Conservation (phyloP, 2,329 filamentous ascomycete species). For the Fusarium sambucinum region DNA sequence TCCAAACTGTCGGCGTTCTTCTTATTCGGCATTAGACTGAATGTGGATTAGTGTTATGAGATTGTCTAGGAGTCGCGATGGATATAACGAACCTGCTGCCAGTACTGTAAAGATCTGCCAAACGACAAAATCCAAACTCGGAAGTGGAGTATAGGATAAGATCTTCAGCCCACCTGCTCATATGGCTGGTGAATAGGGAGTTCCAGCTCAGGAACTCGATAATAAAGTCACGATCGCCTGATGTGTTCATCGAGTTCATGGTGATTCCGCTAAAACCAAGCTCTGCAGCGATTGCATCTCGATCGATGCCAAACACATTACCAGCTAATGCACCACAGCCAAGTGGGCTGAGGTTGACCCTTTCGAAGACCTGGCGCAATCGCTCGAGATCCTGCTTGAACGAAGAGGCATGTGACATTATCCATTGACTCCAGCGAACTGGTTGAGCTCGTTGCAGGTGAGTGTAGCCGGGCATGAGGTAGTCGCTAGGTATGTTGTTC, state of each 20-base stretch:
- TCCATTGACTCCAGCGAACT: constrained; percentile 42
- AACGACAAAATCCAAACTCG: constrained; percentile 41
- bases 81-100: constrained; percentile 22
- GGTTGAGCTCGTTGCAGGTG: constrained; percentile 47
- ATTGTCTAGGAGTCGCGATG: background rate
- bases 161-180: constrained; percentile 79
- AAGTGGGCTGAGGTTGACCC: constrained; percentile 47
- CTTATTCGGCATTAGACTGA: constrained; percentile 40
- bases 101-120: constrained; percentile 44
- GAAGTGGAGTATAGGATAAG: constrained; percentile 67
- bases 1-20: constrained; percentile 44
- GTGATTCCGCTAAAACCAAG: constrained; percentile 77
- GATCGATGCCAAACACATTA: constrained; percentile 50
- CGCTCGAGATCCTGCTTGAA: constrained; percentile 47
- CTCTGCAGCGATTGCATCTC: constrained; percentile 62
- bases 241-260: constrained; percentile 77
- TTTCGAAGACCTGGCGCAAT: constrained; percentile 40
- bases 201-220: constrained; percentile 80
- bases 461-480: constrained; percentile 49
- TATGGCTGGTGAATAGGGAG: constrained; percentile 75
- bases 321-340: constrained; percentile 46
- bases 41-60: background rate
- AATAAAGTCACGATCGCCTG: constrained; percentile 78
- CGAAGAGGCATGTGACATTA: constrained; percentile 42
- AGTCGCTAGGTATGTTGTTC: constrained; percentile 42